A percentile compares a stretch with the other conserved stretches of the same genome.
Conservation (phyloP, 441 rosid genomes). For the Biscutella laevigata region DNA sequence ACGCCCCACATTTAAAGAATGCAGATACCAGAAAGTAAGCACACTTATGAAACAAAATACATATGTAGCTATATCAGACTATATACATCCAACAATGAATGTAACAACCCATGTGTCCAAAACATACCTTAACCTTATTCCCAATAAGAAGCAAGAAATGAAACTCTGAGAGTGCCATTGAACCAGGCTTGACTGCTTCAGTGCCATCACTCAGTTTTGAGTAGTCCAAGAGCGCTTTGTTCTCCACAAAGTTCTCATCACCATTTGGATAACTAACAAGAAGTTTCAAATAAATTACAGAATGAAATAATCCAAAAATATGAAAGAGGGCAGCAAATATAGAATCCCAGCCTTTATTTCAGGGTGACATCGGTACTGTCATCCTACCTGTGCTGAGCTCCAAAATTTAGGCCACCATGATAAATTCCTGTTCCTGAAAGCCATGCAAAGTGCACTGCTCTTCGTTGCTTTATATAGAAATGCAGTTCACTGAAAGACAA, state of each 20-base stretch:
- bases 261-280: slow-evolving; percentile 68
- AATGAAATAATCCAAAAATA: slow-evolving; percentile 6
- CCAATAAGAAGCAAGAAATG: slow-evolving; percentile 65
- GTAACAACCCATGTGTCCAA: slow-evolving; percentile 10
- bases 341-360: slow-evolving; percentile 5
- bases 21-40: slow-evolving; percentile 10
- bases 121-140: slow-evolving; percentile 93
- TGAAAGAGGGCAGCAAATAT: slow-evolving; percentile 11
- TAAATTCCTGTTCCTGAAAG: slow-evolving; percentile 98
- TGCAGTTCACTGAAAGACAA: slow-evolving; percentile 72
- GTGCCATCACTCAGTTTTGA: background rate
- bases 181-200: background rate
- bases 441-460: slow-evolving; percentile 99
- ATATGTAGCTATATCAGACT: slow-evolving; percentile 11
- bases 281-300: slow-evolving; percentile 22
- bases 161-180: background rate
- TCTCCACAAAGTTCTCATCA: slow-evolving; percentile 95
- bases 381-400: slow-evolving; percentile 83
- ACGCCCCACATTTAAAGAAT: slow-evolving; percentile 21
- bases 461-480: slow-evolving; percentile 93
- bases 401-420: slow-evolving; percentile 96
- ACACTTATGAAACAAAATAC: slow-evolving; percentile 9
- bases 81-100: too few species aligned
- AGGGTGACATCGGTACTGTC: slow-evolving; percentile 20
- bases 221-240: background rate